A percentile compares a stretch with the other conserved stretches of the same genome.
phyloP scores from a whole-genome alignment of 139 green algal genomes.

The Chlamydomonas sp. region DNA sequence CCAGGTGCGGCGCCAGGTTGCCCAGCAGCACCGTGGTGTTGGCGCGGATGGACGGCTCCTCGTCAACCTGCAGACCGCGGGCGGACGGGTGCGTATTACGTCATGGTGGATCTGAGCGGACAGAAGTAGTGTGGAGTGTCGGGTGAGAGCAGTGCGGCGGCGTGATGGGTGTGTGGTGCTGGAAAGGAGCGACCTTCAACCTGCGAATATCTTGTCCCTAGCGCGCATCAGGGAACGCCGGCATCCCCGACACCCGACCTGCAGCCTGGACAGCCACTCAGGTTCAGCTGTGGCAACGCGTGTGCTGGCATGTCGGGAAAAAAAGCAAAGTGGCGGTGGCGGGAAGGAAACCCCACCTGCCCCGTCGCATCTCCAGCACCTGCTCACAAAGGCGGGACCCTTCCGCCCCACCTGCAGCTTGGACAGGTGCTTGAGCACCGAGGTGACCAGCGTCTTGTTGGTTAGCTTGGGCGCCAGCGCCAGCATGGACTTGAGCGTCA shows the following conservation, averaged over 20 bases:
- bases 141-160: not conserved
- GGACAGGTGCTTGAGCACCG: slow-evolving; percentile 94
- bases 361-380: too few relatives aligned
- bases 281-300: too few relatives aligned
- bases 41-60: slow-evolving; percentile 95
- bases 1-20: slow-evolving; percentile 90
- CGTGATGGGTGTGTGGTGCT: not conserved
- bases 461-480: slow-evolving; percentile 91
- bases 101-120: not conserved
- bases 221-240: not conserved
- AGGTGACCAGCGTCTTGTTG: slow-evolving; percentile 85
- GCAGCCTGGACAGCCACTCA: too few relatives aligned
- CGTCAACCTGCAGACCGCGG: slow-evolving; percentile 82
- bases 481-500: slow-evolving; percentile 95
- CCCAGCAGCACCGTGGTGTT: slow-evolving; percentile 99
- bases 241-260: not conserved
- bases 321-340: too few relatives aligned
- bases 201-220: not conserved
- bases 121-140: not conserved
- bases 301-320: too few relatives aligned
- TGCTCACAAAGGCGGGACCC: too few relatives aligned
- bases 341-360: too few relatives aligned
- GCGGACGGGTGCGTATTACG: not conserved
- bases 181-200: not conserved
- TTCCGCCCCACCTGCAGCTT: slow-evolving; percentile 83